A percentile compares a stretch with the other conserved stretches of the same genome.
Evolutionary conservation across 208 protist species (phyloP).

Genomic region (Trypanosoma lewisi): DNA sequence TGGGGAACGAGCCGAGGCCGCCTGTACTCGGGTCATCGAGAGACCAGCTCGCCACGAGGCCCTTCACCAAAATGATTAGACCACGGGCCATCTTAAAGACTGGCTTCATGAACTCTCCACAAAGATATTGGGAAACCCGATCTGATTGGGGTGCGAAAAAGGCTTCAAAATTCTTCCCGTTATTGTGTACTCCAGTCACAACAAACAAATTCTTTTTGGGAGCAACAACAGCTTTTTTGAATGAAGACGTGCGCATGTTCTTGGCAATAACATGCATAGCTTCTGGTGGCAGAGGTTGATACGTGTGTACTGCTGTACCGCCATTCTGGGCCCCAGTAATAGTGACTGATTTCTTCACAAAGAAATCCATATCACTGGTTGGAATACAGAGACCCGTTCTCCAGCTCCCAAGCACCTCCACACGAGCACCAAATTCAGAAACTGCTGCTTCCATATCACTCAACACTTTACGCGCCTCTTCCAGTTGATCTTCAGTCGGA

Average conservation of each 20-base stretch:
- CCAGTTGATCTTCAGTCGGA: constrained; percentile 30
- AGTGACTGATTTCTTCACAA: constrained; percentile 50
- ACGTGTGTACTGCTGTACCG: too few species aligned
- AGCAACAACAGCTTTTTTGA: constrained; percentile 41
- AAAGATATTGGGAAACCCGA: constrained; percentile 64
- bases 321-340: too few species aligned
- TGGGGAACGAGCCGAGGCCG: constrained; percentile 85
- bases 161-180: constrained; percentile 58
- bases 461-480: constrained; percentile 38
- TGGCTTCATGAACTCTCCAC: constrained; percentile 50
- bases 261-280: constrained; percentile 47
- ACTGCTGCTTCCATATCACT: constrained; percentile 38
- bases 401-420: constrained; percentile 75
- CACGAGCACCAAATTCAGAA: constrained; percentile 29
- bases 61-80: constrained; percentile 78
- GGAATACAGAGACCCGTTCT: constrained; percentile 68
- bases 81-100: constrained; percentile 67
- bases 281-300: too few species aligned
- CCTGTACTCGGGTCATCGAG: constrained; percentile 79
- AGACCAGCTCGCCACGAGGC: constrained; percentile 43
- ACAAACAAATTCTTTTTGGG: constrained; percentile 82
- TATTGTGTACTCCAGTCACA: constrained; percentile 63
- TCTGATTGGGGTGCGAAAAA: constrained; percentile 66
- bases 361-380: constrained; percentile 83
- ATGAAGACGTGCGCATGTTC: constrained; percentile 44